Evolutionary conservation across 352 stramenopile species (phyloP), one percentile per base, ranked within the genome.

Genomic region (Lagenidium sp.): DNA sequence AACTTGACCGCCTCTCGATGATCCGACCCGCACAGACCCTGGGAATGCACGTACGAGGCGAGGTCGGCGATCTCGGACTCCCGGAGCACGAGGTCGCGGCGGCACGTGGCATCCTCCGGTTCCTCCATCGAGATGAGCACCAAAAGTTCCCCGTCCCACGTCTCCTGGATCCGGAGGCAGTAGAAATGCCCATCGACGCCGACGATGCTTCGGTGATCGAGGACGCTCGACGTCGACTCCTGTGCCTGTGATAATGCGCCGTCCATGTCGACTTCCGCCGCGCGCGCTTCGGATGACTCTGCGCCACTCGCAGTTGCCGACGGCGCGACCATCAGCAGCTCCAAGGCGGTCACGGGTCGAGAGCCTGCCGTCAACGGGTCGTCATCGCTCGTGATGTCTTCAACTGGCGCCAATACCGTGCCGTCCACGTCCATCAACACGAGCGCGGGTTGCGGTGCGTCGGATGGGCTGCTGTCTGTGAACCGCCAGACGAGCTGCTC

Each of bases 71-170:
- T 46, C 1, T 82, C 47, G 0, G 28, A 32, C 39, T 85, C 64
- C 3, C 36, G 32, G 8, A 82, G 24, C 3, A 66, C 38, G 0
- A 37, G 40, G 3, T 69, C 46, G 39, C 65, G 71, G n/a, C 62
- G 51, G 0, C 55, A 41, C 8, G 61, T 59, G 0, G 55, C 53
- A 24, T 54, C 48, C 20, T 83, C 69, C 0, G 69, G 65, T 35
- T 83, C 65, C 37, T 82, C 69, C 60, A 82, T 77, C 0, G 49
- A 61, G 22, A 85, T 54, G 18, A 67, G 60, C 1, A 85, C 56
- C 44, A 74, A 60, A 19, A 83, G 48, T n/a, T 85, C 72, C 10
- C 60, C 68, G 35, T 85, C 68, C 68, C 68, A 85, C 1, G 81
- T 22, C 40, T 85, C 72, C 48, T 77, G 64, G 34, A 82, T 62